Percentiles rank a stretch among this genome's conserved stretches.
These are phyloP conservation scores for Wickerhamomyces strasburgensis DNA, from an alignment of 805 yeast species.

Conservation along the genomic window DNA sequence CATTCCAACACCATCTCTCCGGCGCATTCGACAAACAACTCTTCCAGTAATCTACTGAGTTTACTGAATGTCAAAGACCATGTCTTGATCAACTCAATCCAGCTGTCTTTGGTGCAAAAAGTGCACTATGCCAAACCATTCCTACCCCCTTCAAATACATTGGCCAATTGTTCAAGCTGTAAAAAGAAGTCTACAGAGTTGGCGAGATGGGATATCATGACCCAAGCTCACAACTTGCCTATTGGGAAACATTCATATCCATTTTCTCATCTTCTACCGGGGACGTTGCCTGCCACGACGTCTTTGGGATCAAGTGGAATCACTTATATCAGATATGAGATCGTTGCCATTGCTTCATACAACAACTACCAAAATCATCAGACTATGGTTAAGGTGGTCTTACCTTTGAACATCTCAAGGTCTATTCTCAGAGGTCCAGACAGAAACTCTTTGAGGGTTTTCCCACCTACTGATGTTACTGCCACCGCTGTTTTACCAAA, in stretches of 20 bases:
- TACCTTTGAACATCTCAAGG: conserved; percentile 72
- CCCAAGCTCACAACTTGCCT: conserved; percentile 50
- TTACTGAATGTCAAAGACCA: conserved; percentile 33
- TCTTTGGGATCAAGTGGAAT: conserved; percentile 47
- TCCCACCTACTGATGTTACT: conserved; percentile 91
- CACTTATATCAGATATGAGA: conserved; percentile 62
- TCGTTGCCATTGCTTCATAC: conserved; percentile 55
- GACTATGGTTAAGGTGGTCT: conserved; percentile 36
- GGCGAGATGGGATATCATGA: conserved; percentile 85
- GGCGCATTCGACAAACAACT: conserved; percentile 16
- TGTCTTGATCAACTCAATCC: conserved; percentile 51
- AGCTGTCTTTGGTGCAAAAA: conserved; percentile 67
- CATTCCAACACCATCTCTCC: conserved; percentile 21
- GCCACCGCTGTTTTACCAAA: conserved; percentile 86
- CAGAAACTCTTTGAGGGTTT: conserved; percentile 79
- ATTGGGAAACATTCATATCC: conserved; percentile 83
- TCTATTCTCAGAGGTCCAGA: conserved; percentile 80
- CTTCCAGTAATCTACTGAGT: conserved; percentile 24
- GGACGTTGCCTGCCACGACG: conserved; percentile 76
- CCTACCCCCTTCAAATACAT: conserved; percentile 42
- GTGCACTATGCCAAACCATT: conserved; percentile 65
- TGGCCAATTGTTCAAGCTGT: conserved; percentile 58
- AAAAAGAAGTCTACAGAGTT: conserved; percentile 49
- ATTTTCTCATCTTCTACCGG: conserved; percentile 84
- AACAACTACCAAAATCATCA: conserved; percentile 31